Evolutionary conservation across 31 red algal genomes (phyloP).

Genomic region (Odonthalia washingtoniensis): DNA sequence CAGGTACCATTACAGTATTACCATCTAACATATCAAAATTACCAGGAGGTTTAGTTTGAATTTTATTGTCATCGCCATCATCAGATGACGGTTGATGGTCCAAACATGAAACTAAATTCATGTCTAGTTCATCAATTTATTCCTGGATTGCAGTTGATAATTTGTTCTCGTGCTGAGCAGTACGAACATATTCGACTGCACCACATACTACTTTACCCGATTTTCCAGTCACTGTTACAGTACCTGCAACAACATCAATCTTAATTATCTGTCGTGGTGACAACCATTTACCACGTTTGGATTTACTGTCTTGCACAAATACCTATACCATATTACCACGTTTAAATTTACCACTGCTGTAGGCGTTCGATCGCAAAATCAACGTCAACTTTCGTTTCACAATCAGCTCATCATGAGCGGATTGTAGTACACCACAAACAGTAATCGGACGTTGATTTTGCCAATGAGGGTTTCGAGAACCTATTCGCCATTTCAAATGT

Average conservation of each 20-base stretch:
- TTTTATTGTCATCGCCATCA: too few relatives aligned
- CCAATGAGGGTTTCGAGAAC: not conserved
- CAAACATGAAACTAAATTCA: not conserved
- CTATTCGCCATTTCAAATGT: not conserved
- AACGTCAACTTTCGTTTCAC: conserved; percentile 7
- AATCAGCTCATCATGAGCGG: not conserved
- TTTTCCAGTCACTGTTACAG: conserved; percentile 1
- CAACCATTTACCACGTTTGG: conserved; percentile 17
- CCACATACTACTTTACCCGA: not conserved
- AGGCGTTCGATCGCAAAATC: not conserved
- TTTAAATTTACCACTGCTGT: not conserved
- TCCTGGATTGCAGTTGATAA: not conserved
- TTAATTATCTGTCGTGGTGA: not conserved
- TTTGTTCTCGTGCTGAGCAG: not conserved
- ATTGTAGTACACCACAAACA: not conserved
- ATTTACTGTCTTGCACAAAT: not conserved
- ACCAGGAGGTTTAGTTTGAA: too few relatives aligned
- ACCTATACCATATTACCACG: not conserved
- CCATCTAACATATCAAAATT: too few relatives aligned
- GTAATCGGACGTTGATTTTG: conserved; percentile 7
- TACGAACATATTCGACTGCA: conserved; percentile 4
- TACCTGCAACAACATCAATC: not conserved
- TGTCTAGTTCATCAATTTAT: conserved; percentile 17
- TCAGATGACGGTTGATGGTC: too few relatives aligned
- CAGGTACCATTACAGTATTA: too few relatives aligned